phyloP scores from a whole-genome alignment of 23 red algal species.

The Rhodosorus marinus region DNA sequence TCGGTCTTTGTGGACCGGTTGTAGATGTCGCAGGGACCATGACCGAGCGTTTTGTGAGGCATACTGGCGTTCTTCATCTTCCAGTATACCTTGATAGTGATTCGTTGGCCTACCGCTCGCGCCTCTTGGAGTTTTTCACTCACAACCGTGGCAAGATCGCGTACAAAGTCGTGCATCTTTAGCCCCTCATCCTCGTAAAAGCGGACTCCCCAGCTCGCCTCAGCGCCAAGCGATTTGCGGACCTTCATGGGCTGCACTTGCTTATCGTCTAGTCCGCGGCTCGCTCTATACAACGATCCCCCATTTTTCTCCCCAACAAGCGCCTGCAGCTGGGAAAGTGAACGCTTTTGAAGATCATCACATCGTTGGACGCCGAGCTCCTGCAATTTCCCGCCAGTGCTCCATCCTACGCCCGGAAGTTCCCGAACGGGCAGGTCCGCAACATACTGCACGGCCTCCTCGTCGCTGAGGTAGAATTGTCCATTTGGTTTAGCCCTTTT shows the following conservation, averaged over 20 bases:
- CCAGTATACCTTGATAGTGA: constrained; percentile 48
- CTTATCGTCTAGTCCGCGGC: constrained; percentile 25
- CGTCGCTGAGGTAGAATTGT: constrained; percentile 36
- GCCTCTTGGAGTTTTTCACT: constrained; percentile 26
- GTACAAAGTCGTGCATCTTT: constrained; percentile 51
- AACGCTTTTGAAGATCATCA: constrained; percentile 16
- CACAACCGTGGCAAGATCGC: constrained; percentile 44
- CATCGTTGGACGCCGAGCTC: constrained; percentile 15
- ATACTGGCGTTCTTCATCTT: constrained; percentile 31
- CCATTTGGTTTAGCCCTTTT: constrained; percentile 69
- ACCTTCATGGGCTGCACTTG: constrained; percentile 56
- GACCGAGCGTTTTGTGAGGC: constrained; percentile 42
- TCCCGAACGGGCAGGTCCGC: constrained; percentile 28
- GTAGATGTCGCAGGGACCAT: constrained; percentile 17
- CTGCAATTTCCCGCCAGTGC: constrained; percentile 17
- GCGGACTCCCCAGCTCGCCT: constrained; percentile 86
- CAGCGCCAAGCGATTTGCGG: constrained; percentile 63
- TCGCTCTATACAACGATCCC: constrained; percentile 19
- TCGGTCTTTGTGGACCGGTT: background rate
- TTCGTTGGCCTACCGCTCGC: constrained; percentile 15
- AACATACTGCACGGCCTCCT: constrained; percentile 27
- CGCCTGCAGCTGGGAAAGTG: constrained; percentile 8
- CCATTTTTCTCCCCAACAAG: constrained; percentile 47
- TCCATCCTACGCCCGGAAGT: constrained; percentile 75
- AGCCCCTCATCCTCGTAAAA: constrained; percentile 9